Evolutionary conservation across 768 basidiomycete species (phyloP), one percentile per base, ranked within the genome.

Genomic region (Rhizopogon vesiculosus): DNA sequence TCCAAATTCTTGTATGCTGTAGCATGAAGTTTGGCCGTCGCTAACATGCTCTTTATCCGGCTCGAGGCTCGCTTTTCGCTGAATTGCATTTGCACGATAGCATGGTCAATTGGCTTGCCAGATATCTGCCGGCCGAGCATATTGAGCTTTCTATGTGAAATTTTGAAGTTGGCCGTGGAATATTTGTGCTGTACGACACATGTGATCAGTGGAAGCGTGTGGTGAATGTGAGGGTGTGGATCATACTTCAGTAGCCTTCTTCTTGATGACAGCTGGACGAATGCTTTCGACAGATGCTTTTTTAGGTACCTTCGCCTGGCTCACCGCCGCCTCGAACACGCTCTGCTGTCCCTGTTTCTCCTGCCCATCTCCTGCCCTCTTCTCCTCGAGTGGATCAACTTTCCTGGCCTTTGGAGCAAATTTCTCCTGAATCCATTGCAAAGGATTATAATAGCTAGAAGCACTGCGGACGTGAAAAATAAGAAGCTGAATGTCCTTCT

Each of bases 71-170:
- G 82, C 74, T 99, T 99, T 70, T 95, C 89, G 59, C 89, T 92
- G 71, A 97, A 98, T 68, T 89, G 83, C 91, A 98, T 95, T 64
- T 99, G 96, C 55, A 98, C 76, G 67, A 99, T 96, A 38, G 96
- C 96, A 61, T 87, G 84, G 73, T 98, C 95, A 57, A 98, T 87
- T 16, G 95, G 94, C 63, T 93, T 88, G 18, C 91, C 89, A 2
- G 91, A 80, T 59, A 99, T 89, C 69, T 97, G 92, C 31, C 84
- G 79, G 8, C 86, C 88, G 42, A 99, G 79, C 76, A 86, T 82
- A 70, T 96, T 95, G 55, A 99, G 77, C 70, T 98, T 99, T 54
- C 95, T 83, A 63, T 87, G 89, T 3, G 93, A 96, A 42, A 94
- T 91, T 72, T 94, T 95, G 78, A 97, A 96, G 68, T 84, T 85